phyloP scores from a whole-genome alignment of 306 rosid species.

The Dryas drummondii region DNA sequence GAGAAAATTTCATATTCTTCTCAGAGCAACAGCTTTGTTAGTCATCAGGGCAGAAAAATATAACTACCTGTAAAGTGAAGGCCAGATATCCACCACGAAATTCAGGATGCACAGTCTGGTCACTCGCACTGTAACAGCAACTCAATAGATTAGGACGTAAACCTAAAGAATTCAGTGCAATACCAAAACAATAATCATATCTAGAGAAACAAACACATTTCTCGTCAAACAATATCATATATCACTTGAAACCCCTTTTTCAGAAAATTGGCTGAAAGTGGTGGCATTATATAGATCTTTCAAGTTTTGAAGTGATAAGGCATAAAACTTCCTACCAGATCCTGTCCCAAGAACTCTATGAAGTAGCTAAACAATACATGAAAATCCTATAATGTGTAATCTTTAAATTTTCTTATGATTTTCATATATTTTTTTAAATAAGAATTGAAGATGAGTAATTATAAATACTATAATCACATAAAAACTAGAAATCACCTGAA shows the following conservation, averaged over 20 bases:
- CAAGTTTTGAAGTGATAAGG: background rate
- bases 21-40: background rate
- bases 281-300: background rate
- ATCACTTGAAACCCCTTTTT: background rate
- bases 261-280: background rate
- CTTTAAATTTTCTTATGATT: background rate
- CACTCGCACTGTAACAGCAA: slow-evolving; percentile 59
- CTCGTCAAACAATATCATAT: background rate
- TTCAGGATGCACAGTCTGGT: slow-evolving; percentile 62
- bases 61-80: slow-evolving; percentile 69
- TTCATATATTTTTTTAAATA: too few relatives aligned
- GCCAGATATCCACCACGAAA: slow-evolving; percentile 90
- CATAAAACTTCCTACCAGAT: background rate
- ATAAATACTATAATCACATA: too few relatives aligned
- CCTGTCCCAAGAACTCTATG: background rate
- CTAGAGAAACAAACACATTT: background rate
- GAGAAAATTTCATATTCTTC: slow-evolving; percentile 14
- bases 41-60: slow-evolving; percentile 17
- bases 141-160: slow-evolving; percentile 10
- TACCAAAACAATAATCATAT: slow-evolving; percentile 4
- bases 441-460: too few relatives aligned
- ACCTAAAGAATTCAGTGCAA: slow-evolving; percentile 20
- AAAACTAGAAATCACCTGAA: too few relatives aligned
- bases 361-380: background rate
- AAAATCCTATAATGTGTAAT: background rate